Conservation (phyloP, 331 rosid species). For the Spiraea crenata region DNA sequence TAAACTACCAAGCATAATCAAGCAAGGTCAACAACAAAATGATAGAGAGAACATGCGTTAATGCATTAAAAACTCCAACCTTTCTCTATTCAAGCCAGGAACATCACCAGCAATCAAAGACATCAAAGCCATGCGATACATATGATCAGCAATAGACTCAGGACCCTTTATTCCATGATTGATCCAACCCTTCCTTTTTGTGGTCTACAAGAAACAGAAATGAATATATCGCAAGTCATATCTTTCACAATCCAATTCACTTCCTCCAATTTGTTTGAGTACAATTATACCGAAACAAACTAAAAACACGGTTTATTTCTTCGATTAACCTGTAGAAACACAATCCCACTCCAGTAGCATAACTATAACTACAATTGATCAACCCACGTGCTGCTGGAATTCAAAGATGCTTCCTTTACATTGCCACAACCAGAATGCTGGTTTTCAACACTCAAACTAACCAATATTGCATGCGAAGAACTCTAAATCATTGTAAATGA, state of each 20-base stretch:
- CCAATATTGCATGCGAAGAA: neutral
- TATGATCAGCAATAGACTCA: constrained; percentile 90
- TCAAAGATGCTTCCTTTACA: neutral
- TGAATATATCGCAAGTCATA: neutral
- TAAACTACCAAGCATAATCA: neutral
- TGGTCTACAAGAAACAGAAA: constrained; percentile 51
- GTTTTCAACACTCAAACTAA: too few species aligned
- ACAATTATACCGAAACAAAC: too few species aligned
- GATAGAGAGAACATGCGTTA: neutral
- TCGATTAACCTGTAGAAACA: neutral
- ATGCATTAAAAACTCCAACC: constrained; percentile 42
- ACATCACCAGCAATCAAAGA: constrained; percentile 63
- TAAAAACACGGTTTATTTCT: too few species aligned
- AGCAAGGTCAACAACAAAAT: neutral
- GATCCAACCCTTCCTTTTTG: constrained; percentile 92
- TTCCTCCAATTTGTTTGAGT: neutral
- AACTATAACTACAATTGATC: neutral
- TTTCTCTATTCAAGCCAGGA: constrained; percentile 77
- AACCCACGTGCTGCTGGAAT: neutral
- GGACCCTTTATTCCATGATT: constrained; percentile 86
- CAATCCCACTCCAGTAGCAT: neutral
- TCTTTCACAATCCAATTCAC: constrained; percentile 6
- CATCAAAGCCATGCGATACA: constrained; percentile 96
- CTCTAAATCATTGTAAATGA: neutral
- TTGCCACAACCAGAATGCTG: neutral